A percentile compares a stretch with the other conserved stretches of the same genome.
phyloP scores from a whole-genome alignment of 2,329 filamentous ascomycete genomes.

The Geosmithia flava region DNA sequence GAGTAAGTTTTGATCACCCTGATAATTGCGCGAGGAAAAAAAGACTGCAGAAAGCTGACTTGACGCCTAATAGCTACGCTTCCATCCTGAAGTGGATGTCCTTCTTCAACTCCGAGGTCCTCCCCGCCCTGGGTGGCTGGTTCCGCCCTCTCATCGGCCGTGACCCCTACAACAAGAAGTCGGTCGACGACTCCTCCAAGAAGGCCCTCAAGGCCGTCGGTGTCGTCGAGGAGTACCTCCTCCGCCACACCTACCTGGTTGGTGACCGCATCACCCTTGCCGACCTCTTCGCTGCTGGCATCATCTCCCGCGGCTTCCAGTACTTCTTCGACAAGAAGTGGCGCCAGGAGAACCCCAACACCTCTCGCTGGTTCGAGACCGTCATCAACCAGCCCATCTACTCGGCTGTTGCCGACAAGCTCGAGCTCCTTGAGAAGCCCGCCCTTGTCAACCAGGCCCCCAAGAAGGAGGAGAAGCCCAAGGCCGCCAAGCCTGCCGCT shows the following conservation, averaged over 20 bases:
- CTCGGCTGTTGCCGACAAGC: constrained; percentile 63
- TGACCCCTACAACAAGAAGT: constrained; percentile 95
- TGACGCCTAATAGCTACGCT: constrained; percentile 50
- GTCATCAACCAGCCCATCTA: constrained; percentile 88
- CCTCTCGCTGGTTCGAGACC: constrained; percentile 90
- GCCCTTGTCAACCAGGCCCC: constrained; percentile 57
- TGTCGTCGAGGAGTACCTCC: constrained; percentile 76
- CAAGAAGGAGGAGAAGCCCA: constrained; percentile 60
- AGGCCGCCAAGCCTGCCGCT: constrained; percentile 46
- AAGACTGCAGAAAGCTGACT: constrained; percentile 7
- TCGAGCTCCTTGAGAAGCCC: constrained; percentile 71
- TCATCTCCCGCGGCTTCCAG: constrained; percentile 81
- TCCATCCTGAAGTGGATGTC: constrained; percentile 98
- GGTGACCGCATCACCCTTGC: constrained; percentile 96
- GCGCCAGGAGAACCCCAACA: constrained; percentile 71
- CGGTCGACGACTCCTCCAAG: constrained; percentile 69
- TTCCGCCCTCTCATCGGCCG: constrained; percentile 76
- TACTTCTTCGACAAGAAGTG: constrained; percentile 89
- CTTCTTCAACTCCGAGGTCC: constrained; percentile 82
- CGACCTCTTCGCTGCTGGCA: constrained; percentile 72
- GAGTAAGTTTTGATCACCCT: constrained; percentile 49
- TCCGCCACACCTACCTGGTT: constrained; percentile 91
- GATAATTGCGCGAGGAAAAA: background rate
- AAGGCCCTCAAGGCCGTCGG: constrained; percentile 53
- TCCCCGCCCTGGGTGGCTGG: constrained; percentile 63